A percentile compares a stretch with the other conserved stretches of the same genome.
Conservation (phyloP, 1,139 yeast genomes). For the Saccharomyces pastorianus region DNA sequence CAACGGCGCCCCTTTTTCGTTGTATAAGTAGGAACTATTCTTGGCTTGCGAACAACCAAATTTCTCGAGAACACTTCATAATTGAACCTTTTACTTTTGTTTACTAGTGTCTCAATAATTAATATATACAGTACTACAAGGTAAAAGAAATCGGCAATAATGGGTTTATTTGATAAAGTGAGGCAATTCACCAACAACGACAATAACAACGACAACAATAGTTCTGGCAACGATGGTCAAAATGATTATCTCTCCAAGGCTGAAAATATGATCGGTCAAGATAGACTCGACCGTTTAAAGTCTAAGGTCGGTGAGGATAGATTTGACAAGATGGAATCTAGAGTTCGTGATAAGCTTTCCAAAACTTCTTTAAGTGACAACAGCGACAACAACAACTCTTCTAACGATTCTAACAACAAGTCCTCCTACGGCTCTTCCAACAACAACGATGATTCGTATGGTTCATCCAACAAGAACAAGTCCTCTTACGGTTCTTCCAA, state of each 20-base stretch:
- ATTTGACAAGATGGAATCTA: conserved; percentile 21
- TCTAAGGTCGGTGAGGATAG: conserved; percentile 24
- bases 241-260: conserved; percentile 20
- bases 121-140: background rate
- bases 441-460: no score
- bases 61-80: no score
- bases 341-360: conserved; percentile 20
- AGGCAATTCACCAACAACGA: conserved; percentile 4
- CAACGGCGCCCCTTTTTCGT: background rate
- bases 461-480: no score
- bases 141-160: conserved; percentile 8
- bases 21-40: background rate
- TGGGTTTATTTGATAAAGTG: conserved; percentile 30
- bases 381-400: conserved; percentile 4
- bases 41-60: background rate
- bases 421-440: conserved; percentile 2
- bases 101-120: background rate
- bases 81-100: no score
- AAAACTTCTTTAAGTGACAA: conserved; percentile 21
- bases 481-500: no score
- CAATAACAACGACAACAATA: conserved; percentile 4
- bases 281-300: conserved; percentile 19
- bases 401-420: conserved; percentile 6
- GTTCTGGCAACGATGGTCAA: conserved; percentile 3
- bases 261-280: conserved; percentile 22